A percentile compares a stretch with the other conserved stretches of the same genome.
Conservation (phyloP, 495 filamentous ascomycete genomes). For the Neurospora discreta region DNA sequence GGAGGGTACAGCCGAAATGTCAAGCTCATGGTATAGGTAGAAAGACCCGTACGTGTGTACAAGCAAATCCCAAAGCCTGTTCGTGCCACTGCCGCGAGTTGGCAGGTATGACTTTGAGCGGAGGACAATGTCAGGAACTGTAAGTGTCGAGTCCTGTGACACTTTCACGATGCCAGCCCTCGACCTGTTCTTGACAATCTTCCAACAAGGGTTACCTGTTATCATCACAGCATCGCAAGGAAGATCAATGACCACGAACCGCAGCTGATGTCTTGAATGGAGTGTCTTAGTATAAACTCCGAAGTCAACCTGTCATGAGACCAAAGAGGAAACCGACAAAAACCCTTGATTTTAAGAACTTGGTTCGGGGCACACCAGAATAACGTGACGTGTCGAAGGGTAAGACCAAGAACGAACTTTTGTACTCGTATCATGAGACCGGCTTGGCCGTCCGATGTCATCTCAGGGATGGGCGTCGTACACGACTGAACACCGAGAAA, state of each 20-base stretch:
- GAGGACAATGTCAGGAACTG: not conserved
- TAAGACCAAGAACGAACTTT: not conserved
- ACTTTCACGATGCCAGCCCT: not conserved
- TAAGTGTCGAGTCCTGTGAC: not conserved
- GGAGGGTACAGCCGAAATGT: not conserved
- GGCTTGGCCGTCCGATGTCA: not conserved
- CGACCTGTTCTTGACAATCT: not conserved
- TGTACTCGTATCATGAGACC: not conserved
- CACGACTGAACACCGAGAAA: not conserved
- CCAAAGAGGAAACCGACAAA: accelerated
- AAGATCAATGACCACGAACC: too few species aligned
- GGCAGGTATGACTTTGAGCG: not conserved
- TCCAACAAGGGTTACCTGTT: accelerated
- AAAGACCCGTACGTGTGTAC: not conserved
- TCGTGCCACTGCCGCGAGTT: not conserved
- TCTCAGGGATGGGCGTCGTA: not conserved
- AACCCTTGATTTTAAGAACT: not conserved
- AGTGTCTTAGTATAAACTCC: not conserved
- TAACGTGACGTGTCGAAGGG: not conserved
- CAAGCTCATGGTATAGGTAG: not conserved
- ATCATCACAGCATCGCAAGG: not conserved
- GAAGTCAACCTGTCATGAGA: not conserved
- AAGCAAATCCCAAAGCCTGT: not conserved
- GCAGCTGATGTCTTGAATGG: not conserved
- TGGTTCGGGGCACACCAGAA: not conserved